Conservation (phyloP, 768 basidiomycete species). For the Neoboletus brunneissimus region DNA sequence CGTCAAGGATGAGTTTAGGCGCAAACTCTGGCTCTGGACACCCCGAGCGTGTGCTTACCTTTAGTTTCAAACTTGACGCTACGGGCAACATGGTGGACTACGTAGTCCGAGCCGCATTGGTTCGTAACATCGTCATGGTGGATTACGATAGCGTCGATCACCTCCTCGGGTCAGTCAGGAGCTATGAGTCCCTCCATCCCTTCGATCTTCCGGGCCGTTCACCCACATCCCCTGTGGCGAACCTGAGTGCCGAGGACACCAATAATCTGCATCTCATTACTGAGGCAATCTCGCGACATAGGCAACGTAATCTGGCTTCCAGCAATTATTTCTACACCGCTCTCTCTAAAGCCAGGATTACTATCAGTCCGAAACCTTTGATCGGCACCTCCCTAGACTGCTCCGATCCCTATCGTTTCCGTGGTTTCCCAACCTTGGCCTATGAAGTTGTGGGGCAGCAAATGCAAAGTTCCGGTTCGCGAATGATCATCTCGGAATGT, state of each 20-base stretch:
- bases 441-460: conserved; percentile 41
- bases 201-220: conserved; percentile 14
- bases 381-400: conserved; percentile 31
- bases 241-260: conserved; percentile 18
- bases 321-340: conserved; percentile 26
- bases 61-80: conserved; percentile 68
- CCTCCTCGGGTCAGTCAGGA: conserved; percentile 35
- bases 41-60: conserved; percentile 66
- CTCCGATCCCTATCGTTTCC: conserved; percentile 32
- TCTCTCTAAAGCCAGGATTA: conserved; percentile 29
- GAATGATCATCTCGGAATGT: conserved; percentile 65
- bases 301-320: conserved; percentile 19
- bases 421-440: conserved; percentile 49
- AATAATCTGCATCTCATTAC: conserved; percentile 34
- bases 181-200: conserved; percentile 17
- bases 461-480: conserved; percentile 40
- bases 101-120: conserved; percentile 65
- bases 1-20: conserved; percentile 51
- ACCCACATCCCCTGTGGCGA: not conserved
- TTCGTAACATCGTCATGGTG: conserved; percentile 62
- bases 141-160: conserved; percentile 69
- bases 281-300: conserved; percentile 25
- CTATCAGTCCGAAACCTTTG: conserved; percentile 28
- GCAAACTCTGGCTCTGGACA: conserved; percentile 27
- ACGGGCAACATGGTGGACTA: conserved; percentile 67